Conservation (phyloP, 768 basidiomycete species). For the Mycena polygramma region DNA sequence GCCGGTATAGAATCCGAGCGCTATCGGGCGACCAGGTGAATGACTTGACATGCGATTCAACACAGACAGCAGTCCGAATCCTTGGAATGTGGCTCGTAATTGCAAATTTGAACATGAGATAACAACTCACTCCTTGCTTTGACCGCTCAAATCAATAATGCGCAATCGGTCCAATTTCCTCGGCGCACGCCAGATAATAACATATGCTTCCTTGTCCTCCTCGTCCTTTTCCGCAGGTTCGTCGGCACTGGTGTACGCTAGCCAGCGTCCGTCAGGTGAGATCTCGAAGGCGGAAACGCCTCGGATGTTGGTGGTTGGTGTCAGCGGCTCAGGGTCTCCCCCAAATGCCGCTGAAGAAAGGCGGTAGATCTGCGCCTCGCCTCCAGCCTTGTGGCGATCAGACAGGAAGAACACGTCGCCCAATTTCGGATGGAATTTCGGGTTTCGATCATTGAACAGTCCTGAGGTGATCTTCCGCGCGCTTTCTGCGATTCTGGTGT, state of each 20-base stretch:
- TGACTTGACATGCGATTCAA: constrained; percentile 17
- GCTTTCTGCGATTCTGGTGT: constrained; percentile 21
- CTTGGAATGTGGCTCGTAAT: constrained; percentile 1
- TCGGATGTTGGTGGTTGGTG: constrained; percentile 15
- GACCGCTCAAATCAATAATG: constrained; percentile 26
- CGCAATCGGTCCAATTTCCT: constrained; percentile 27
- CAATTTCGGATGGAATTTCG: constrained; percentile 28
- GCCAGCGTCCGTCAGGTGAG: constrained; percentile 34
- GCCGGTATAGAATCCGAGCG: constrained; percentile 25
- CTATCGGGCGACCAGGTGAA: constrained; percentile 37
- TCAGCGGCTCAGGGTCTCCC: constrained; percentile 31
- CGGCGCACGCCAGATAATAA: constrained; percentile 23
- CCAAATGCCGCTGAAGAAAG: constrained; percentile 24
- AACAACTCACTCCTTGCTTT: constrained; percentile 17
- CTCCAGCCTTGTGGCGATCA: constrained; percentile 35
- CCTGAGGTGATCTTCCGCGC: constrained; percentile 33
- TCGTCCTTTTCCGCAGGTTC: constrained; percentile 35
- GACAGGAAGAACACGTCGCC: constrained; percentile 37
- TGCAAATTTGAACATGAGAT: background rate
- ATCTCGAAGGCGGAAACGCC: constrained; percentile 25
- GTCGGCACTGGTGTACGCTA: constrained; percentile 32
- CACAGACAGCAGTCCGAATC: constrained; percentile 9
- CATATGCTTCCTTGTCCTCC: constrained; percentile 28
- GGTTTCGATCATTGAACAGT: constrained; percentile 25
- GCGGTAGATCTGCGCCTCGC: constrained; percentile 29